A percentile compares a stretch with the other conserved stretches of the same genome.
Evolutionary conservation across 2,329 filamentous ascomycete species (phyloP).

Genomic region (Verticillium zaregamsianum): DNA sequence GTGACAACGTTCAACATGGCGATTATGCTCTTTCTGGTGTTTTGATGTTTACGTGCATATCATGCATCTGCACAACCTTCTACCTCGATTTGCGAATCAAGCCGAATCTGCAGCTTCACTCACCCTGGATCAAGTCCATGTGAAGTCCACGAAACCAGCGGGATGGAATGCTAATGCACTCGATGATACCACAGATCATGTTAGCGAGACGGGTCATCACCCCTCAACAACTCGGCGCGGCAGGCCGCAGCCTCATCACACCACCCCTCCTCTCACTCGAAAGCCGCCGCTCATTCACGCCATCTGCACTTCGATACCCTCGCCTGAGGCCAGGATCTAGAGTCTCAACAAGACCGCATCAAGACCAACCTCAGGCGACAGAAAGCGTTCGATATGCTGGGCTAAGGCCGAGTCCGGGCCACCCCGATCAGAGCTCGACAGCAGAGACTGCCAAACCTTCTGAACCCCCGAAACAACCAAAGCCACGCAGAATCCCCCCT

Average conservation of each 20-base stretch:
- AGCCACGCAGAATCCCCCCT: background rate
- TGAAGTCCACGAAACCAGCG: background rate
- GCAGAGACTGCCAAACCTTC: background rate
- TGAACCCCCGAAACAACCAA: background rate
- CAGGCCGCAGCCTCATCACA: background rate
- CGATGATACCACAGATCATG: background rate
- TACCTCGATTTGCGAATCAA: background rate
- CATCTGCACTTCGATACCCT: background rate
- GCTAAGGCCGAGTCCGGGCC: background rate
- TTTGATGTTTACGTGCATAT: background rate
- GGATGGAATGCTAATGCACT: background rate
- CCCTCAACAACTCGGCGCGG: background rate
- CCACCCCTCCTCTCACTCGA: background rate
- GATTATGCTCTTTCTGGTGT: background rate
- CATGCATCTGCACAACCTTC: background rate
- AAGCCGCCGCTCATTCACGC: background rate
- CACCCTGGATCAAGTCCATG: background rate
- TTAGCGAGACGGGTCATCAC: background rate
- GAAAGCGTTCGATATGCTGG: background rate
- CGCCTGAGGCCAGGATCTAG: background rate
- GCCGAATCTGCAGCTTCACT: background rate
- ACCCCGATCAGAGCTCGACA: background rate
- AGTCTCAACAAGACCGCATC: background rate
- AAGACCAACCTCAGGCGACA: background rate
- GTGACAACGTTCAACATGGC: too few species aligned